Evolutionary conservation across 257 asterid genomes (phyloP).

Genomic region (Solanum rostratum): DNA sequence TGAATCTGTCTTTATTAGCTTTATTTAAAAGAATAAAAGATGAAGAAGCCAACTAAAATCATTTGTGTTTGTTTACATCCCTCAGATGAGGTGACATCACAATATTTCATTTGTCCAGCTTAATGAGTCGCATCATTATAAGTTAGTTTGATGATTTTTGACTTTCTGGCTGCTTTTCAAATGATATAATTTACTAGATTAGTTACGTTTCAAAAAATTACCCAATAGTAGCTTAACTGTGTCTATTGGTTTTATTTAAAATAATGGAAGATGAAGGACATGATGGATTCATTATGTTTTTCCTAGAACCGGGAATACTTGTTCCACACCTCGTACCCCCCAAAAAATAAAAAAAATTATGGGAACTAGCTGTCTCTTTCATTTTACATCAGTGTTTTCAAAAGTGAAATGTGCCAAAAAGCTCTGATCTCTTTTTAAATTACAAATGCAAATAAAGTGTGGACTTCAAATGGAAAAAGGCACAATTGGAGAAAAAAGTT

Average conservation of each 20-base stretch:
- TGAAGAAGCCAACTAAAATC: not conserved
- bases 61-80: not conserved
- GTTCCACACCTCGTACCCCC: not conserved
- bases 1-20: not conserved
- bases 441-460: too few species aligned
- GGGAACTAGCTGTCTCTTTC: not conserved
- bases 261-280: not conserved
- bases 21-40: not conserved
- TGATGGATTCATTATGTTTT: not conserved
- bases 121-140: not conserved
- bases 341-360: not conserved
- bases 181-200: not conserved
- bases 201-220: too few species aligned
- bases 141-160: not conserved
- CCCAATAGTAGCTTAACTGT: not conserved
- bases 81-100: not conserved
- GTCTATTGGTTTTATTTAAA: not conserved
- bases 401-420: too few species aligned
- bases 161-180: not conserved
- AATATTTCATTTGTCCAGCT: not conserved
- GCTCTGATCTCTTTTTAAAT: too few species aligned
- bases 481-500: too few species aligned
- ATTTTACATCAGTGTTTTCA: not conserved
- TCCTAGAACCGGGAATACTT: not conserved
- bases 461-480: too few species aligned